Conservation (phyloP, 2,329 filamentous ascomycete species). For the Talaromyces albobiverticillius region DNA sequence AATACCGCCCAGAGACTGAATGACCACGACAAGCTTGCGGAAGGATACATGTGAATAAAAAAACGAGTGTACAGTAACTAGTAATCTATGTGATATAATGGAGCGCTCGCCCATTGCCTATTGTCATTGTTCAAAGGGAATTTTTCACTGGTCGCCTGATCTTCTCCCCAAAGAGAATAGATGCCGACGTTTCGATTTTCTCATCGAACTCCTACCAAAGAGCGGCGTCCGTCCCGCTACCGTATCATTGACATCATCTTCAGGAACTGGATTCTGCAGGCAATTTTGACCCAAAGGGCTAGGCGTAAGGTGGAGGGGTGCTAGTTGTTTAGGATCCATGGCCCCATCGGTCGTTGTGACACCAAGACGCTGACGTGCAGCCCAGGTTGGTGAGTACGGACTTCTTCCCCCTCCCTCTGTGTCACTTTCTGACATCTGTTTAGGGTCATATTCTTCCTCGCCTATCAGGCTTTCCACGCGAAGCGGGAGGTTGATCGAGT, state of each 20-base stretch:
- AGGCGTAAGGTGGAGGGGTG: conserved; percentile 16
- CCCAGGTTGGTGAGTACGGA: background rate
- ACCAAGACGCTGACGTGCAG: conserved; percentile 1
- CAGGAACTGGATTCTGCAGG: conserved; percentile 19
- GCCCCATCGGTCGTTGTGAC: background rate
- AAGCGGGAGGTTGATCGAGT: conserved; percentile 64
- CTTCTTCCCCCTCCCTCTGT: background rate
- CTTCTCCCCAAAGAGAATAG: conserved; percentile 9
- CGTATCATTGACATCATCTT: conserved; percentile 2
- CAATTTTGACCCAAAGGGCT: conserved; percentile 36
- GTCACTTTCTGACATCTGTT: background rate
- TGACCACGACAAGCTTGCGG: background rate
- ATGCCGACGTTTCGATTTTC: conserved; percentile 9
- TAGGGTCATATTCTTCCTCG: conserved; percentile 58
- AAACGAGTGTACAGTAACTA: conserved; percentile 1
- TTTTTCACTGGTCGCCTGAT: background rate
- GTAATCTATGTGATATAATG: conserved; percentile 4
- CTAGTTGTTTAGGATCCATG: conserved; percentile 6
- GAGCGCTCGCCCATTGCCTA: background rate
- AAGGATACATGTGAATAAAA: conserved; percentile 9
- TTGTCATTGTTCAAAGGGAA: background rate
- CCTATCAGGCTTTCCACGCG: conserved; percentile 74
- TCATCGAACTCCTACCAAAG: background rate
- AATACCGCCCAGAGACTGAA: background rate
- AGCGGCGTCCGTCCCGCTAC: conserved; percentile 1